Percentiles rank a stretch among this genome's conserved stretches.
Evolutionary conservation across 2,329 filamentous ascomycete species (phyloP).

Genomic region (Aspergillus ustus): DNA sequence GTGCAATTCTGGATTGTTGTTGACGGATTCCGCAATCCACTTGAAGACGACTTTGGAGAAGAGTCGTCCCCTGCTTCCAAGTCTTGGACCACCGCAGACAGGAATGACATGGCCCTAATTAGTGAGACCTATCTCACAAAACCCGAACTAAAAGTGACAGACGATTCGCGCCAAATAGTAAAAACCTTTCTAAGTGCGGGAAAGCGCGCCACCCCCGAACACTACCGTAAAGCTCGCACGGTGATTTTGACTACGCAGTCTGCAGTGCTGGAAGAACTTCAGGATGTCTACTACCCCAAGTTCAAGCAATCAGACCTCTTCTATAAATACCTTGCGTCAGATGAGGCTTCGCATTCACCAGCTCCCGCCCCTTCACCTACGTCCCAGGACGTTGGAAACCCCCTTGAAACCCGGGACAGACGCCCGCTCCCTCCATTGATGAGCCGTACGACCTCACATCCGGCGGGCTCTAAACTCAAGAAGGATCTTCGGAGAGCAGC

Average conservation of each 20-base stretch:
- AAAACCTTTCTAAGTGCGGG: constrained; percentile 79
- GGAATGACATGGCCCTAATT: constrained; percentile 87
- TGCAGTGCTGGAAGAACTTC: constrained; percentile 80
- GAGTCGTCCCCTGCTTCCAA: constrained; percentile 65
- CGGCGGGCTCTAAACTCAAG: constrained; percentile 48
- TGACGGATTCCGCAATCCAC: constrained; percentile 90
- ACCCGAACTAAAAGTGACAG: constrained; percentile 77
- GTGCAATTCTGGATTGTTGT: constrained; percentile 99
- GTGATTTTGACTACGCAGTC: constrained; percentile 84
- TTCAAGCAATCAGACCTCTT: constrained; percentile 95
- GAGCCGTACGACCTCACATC: constrained; percentile 54
- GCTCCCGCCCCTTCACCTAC: constrained; percentile 24
- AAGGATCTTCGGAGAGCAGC: constrained; percentile 64
- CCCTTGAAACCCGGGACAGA: constrained; percentile 39
- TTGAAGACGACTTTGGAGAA: constrained; percentile 83
- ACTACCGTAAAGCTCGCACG: constrained; percentile 81
- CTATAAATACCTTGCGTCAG: constrained; percentile 92
- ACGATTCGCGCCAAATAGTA: constrained; percentile 71
- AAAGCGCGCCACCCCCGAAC: constrained; percentile 72
- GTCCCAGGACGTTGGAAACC: constrained; percentile 22
- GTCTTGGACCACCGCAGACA: constrained; percentile 81
- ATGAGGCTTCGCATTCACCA: constrained; percentile 60
- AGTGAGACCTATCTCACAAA: constrained; percentile 86
- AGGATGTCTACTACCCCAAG: constrained; percentile 75
- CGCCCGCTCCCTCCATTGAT: constrained; percentile 50